These are phyloP conservation scores for Danielozyma ontarioensis DNA, from an alignment of 805 yeast genomes.

Conservation along the genomic window DNA sequence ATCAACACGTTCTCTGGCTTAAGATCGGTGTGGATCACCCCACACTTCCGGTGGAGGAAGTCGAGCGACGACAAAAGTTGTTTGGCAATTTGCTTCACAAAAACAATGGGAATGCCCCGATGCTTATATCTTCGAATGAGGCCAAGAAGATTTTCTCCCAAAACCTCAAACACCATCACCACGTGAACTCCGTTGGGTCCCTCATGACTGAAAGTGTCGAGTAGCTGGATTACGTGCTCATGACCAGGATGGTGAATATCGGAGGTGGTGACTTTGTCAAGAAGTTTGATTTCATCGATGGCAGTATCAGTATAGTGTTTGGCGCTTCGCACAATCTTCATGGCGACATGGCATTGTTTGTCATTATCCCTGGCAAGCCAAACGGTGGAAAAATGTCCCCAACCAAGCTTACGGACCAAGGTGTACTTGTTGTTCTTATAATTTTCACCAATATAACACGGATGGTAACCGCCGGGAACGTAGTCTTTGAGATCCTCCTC, in stretches of 20 bases:
- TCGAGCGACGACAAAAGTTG: constrained; percentile 72
- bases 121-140: constrained; percentile 74
- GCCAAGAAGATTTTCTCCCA: constrained; percentile 89
- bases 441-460: constrained; percentile 81
- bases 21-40: constrained; percentile 69
- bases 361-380: constrained; percentile 74
- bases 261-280: constrained; percentile 59
- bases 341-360: constrained; percentile 73
- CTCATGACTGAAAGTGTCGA: constrained; percentile 78
- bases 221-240: constrained; percentile 67
- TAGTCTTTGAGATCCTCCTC: constrained; percentile 89
- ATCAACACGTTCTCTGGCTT: constrained; percentile 75
- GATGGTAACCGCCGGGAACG: constrained; percentile 92
- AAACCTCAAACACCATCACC: constrained; percentile 95
- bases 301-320: constrained; percentile 92
- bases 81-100: constrained; percentile 77
- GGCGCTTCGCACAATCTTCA: constrained; percentile 91
- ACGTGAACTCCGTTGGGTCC: constrained; percentile 94
- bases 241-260: constrained; percentile 75
- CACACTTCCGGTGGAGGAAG: constrained; percentile 66
- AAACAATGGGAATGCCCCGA: constrained; percentile 69
- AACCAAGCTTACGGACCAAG: constrained; percentile 85
- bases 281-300: constrained; percentile 80
- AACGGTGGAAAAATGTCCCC: constrained; percentile 81
- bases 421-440: constrained; percentile 74